phyloP scores from a whole-genome alignment of 257 asterid genomes.

The Solanum tarapatanum region DNA sequence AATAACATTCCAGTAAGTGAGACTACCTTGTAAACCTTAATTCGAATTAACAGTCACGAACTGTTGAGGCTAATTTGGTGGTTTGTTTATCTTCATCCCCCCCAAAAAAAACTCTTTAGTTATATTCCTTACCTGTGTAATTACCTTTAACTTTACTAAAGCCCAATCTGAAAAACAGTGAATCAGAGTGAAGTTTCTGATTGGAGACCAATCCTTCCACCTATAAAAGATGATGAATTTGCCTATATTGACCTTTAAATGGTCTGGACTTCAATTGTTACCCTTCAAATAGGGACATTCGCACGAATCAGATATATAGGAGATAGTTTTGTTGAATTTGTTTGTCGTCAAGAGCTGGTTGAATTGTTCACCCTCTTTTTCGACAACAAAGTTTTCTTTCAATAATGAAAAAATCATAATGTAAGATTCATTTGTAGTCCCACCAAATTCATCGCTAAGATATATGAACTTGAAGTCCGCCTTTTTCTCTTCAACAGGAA shows the following conservation, averaged over 20 bases:
- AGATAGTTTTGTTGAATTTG: background rate
- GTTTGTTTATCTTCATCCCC: background rate
- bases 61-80: background rate
- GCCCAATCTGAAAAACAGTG: no score
- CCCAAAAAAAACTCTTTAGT: no score
- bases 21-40: background rate
- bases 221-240: no score
- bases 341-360: background rate
- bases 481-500: background rate
- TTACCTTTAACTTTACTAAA: no score
- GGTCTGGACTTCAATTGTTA: no score
- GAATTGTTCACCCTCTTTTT: background rate
- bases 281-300: no score
- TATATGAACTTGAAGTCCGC: background rate
- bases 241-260: no score
- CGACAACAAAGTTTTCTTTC: background rate
- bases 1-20: conserved; percentile 12
- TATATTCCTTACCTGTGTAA: no score
- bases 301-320: no score
- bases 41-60: background rate
- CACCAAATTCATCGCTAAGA: background rate
- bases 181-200: no score
- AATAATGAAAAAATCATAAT: background rate
- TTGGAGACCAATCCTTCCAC: no score
- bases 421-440: background rate